phyloP scores from a whole-genome alignment of 306 rosid genomes.

The Hippophae tibetana region DNA sequence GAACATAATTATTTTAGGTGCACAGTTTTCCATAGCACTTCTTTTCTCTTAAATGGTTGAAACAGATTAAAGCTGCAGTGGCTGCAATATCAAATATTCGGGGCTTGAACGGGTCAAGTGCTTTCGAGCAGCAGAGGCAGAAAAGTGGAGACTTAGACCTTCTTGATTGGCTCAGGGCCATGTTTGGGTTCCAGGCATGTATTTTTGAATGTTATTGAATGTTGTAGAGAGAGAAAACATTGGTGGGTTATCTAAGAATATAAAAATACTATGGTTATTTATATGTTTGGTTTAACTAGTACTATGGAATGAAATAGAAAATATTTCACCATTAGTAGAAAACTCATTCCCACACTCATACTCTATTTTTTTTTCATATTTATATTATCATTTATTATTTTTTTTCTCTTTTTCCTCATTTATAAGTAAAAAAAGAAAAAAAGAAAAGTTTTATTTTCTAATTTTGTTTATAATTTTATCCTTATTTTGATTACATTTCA shows the following conservation, averaged over 20 bases:
- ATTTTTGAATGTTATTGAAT: neutral
- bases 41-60: constrained; percentile 17
- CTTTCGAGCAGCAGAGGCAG: constrained; percentile 74
- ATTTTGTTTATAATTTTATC: too few species aligned
- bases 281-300: too few species aligned
- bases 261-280: too few species aligned
- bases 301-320: too few species aligned
- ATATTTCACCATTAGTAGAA: too few species aligned
- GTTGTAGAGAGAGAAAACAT: neutral
- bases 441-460: too few species aligned
- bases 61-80: constrained; percentile 85
- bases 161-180: constrained; percentile 95
- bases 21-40: constrained; percentile 11
- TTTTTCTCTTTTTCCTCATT: too few species aligned
- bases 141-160: constrained; percentile 73
- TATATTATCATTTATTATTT: too few species aligned
- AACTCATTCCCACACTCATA: too few species aligned
- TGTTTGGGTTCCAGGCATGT: constrained; percentile 90
- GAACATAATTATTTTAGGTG: constrained; percentile 11
- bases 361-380: too few species aligned
- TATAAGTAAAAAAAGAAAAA: too few species aligned
- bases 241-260: neutral
- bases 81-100: constrained; percentile 69
- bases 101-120: constrained; percentile 77
- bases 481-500: too few species aligned